A percentile compares a stretch with the other conserved stretches of the same genome.
phyloP scores from a whole-genome alignment of 345 rosid genomes.

The Carallia pectinifolia region DNA sequence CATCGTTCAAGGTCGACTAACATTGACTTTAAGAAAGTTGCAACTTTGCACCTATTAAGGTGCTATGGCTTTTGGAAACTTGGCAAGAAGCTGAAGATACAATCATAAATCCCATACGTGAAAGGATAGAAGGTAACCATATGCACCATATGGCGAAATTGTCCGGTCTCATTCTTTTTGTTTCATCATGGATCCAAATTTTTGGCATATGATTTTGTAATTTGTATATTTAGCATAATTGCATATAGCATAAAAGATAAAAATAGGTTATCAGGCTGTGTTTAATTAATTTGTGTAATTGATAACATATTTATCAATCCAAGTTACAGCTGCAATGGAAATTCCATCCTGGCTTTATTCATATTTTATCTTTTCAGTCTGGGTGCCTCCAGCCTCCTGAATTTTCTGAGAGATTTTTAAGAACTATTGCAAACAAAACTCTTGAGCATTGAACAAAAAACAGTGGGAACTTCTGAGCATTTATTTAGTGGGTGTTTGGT shows the following conservation, averaged over 20 bases:
- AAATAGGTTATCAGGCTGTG: slow-evolving; percentile 21
- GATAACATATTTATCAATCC: slow-evolving; percentile 1
- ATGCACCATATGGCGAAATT: slow-evolving; percentile 20
- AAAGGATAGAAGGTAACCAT: neutral
- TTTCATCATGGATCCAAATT: slow-evolving; percentile 11
- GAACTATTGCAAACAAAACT: too few species aligned
- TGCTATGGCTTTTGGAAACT: slow-evolving; percentile 5
- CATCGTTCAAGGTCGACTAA: neutral
- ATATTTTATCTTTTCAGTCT: too few species aligned
- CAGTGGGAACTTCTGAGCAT: too few species aligned
- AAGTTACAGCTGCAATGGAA: slow-evolving; percentile 26
- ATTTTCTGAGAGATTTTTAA: too few species aligned
- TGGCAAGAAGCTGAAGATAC: neutral
- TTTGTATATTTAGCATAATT: slow-evolving; percentile 28
- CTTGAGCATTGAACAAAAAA: too few species aligned
- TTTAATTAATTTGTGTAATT: slow-evolving; percentile 15
- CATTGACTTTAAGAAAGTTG: neutral
- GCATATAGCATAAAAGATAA: slow-evolving; percentile 3
- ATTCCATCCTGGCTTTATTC: neutral
- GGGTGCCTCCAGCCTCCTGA: too few species aligned
- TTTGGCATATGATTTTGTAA: slow-evolving; percentile 27
- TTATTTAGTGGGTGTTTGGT: too few species aligned
- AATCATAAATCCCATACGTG: slow-evolving; percentile 5
- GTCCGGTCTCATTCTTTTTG: slow-evolving; percentile 35
- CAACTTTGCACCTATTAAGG: neutral